phyloP scores from a whole-genome alignment of 1,284 basidiomycete genomes.

The Caloboletus inedulis region DNA sequence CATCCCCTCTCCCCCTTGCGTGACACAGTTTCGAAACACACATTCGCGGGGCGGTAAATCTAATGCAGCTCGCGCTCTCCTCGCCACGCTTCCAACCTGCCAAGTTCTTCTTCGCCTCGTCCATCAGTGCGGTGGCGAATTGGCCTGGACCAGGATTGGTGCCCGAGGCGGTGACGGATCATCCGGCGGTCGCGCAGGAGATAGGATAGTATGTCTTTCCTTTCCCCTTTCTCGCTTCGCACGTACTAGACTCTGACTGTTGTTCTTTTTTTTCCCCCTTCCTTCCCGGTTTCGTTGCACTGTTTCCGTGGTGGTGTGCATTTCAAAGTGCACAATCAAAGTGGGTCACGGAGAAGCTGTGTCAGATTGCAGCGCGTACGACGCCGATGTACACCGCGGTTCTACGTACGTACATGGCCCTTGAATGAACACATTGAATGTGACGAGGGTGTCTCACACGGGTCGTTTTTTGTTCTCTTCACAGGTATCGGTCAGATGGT shows the following conservation, averaged over 20 bases:
- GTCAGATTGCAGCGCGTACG: slow-evolving; percentile 37
- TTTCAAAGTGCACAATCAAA: slow-evolving; percentile 37
- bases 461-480: neutral
- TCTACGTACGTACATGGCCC: slow-evolving; percentile 26
- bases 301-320: neutral
- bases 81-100: slow-evolving; percentile 38
- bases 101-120: slow-evolving; percentile 57
- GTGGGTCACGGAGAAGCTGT: slow-evolving; percentile 61
- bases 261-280: neutral
- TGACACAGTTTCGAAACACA: slow-evolving; percentile 39
- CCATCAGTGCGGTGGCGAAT: slow-evolving; percentile 41
- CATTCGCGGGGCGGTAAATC: slow-evolving; percentile 49
- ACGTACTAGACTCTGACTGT: neutral
- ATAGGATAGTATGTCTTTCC: slow-evolving; percentile 53
- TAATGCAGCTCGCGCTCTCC: slow-evolving; percentile 50
- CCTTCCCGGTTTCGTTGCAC: neutral
- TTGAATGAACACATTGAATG: neutral
- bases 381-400: slow-evolving; percentile 39
- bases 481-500: slow-evolving; percentile 50
- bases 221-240: neutral
- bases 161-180: slow-evolving; percentile 38
- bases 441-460: neutral
- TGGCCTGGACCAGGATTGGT: slow-evolving; percentile 32
- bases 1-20: no score
- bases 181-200: slow-evolving; percentile 38